Evolutionary conservation across 2,329 filamentous ascomycete genomes (phyloP).

Genomic region (Beauveria asiatica): DNA sequence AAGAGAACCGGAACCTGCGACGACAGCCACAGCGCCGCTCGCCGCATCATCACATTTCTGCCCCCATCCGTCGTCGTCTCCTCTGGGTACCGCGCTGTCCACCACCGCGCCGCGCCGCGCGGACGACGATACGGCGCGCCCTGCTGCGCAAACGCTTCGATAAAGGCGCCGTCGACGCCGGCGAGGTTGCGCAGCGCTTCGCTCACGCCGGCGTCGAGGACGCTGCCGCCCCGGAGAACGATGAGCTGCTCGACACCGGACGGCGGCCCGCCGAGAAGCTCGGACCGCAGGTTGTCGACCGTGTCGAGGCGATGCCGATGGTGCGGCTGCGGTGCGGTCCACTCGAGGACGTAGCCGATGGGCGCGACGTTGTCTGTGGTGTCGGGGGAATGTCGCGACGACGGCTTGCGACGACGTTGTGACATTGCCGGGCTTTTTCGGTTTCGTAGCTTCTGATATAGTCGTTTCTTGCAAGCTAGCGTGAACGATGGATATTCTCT

Average conservation of each 20-base stretch:
- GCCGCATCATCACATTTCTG: background rate
- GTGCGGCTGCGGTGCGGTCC: constrained; percentile 7
- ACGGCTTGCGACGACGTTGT: constrained; percentile 1
- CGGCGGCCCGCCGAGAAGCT: constrained; percentile 7
- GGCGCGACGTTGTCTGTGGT: constrained; percentile 6
- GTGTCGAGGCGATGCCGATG: constrained; percentile 11
- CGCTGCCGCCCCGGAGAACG: background rate
- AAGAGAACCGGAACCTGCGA: background rate
- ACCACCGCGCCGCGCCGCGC: constrained; percentile 3
- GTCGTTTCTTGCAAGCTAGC: background rate
- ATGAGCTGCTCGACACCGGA: constrained; percentile 6
- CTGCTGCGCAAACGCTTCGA: constrained; percentile 6
- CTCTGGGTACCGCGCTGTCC: constrained; percentile 13
- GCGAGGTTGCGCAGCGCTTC: constrained; percentile 5
- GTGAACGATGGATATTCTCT: background rate
- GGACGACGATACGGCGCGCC: constrained; percentile 3
- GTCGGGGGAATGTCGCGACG: background rate
- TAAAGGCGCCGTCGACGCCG: constrained; percentile 9
- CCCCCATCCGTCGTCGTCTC: background rate
- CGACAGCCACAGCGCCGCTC: constrained; percentile 1
- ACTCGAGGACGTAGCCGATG: constrained; percentile 15
- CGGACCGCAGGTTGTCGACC: constrained; percentile 12
- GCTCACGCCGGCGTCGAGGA: background rate
- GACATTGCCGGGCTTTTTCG: background rate
- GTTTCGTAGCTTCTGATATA: background rate